Conservation (phyloP, 345 rosid species). For the Linum lewisii region DNA sequence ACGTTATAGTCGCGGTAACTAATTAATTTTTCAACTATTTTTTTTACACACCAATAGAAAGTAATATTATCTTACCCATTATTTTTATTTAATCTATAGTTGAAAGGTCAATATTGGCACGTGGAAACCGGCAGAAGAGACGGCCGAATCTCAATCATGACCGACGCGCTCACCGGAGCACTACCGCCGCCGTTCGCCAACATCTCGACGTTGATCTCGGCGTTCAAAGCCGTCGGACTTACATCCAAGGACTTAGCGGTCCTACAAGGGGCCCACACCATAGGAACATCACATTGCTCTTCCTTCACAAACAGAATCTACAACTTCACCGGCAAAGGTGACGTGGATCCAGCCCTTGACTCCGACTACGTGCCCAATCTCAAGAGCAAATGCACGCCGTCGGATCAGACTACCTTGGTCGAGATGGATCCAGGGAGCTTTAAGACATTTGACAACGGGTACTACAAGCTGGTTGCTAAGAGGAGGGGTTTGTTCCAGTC, state of each 20-base stretch:
- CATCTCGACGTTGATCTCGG: slow-evolving; percentile 24
- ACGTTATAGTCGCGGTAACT: slow-evolving; percentile 37
- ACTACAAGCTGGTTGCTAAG: slow-evolving; percentile 35
- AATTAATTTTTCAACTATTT: background rate
- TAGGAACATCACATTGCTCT: slow-evolving; percentile 59
- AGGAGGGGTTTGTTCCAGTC: slow-evolving; percentile 59
- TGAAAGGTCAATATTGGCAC: slow-evolving; percentile 29
- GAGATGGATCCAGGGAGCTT: slow-evolving; percentile 74
- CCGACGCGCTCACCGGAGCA: slow-evolving; percentile 26
- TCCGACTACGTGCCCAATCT: slow-evolving; percentile 23
- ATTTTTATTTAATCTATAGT: too few relatives aligned
- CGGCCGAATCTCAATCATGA: slow-evolving; percentile 34
- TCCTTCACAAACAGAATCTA: slow-evolving; percentile 37
- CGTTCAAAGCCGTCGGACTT: slow-evolving; percentile 30
- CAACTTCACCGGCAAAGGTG: slow-evolving; percentile 63
- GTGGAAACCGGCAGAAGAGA: slow-evolving; percentile 73
- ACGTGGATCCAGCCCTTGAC: slow-evolving; percentile 42
- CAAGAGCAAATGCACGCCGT: slow-evolving; percentile 32
- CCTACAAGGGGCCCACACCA: slow-evolving; percentile 56
- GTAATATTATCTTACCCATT: too few relatives aligned
- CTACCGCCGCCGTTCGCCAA: slow-evolving; percentile 23
- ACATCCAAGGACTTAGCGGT: slow-evolving; percentile 45
- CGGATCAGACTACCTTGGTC: slow-evolving; percentile 35
- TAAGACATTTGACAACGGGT: slow-evolving; percentile 43
- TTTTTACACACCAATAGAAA: background rate